Evolutionary conservation across 2,329 filamentous ascomycete genomes (phyloP).

Genomic region (Aspergillus candidus): DNA sequence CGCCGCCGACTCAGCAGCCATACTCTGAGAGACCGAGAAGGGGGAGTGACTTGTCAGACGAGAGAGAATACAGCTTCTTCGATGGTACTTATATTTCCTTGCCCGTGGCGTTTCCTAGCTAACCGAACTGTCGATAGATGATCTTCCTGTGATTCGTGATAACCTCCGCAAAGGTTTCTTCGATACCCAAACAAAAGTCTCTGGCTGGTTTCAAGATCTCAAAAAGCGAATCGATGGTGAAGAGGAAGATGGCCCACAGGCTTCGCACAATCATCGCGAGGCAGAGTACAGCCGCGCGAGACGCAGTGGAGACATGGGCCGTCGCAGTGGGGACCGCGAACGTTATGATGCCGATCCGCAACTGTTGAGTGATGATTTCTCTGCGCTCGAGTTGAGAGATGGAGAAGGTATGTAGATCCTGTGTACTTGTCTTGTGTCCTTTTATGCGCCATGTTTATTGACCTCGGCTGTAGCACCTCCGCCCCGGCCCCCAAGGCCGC

Average conservation of each 20-base stretch:
- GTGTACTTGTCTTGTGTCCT: not conserved
- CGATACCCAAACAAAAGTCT: constrained; percentile 89
- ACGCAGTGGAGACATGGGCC: constrained; percentile 56
- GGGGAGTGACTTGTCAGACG: constrained; percentile 55
- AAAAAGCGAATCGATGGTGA: constrained; percentile 93
- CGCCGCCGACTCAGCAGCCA: constrained; percentile 25
- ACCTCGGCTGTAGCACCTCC: constrained; percentile 43
- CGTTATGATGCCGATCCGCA: constrained; percentile 93
- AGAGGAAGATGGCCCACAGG: constrained; percentile 57
- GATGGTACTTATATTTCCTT: constrained; percentile 50
- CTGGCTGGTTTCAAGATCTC: constrained; percentile 82
- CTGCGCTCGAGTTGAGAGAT: constrained; percentile 57
- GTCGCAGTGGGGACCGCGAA: constrained; percentile 79
- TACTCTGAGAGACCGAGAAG: constrained; percentile 42
- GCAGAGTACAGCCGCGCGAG: constrained; percentile 46
- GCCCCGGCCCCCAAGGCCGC: constrained; percentile 54
- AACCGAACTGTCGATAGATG: constrained; percentile 51
- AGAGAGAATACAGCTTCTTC: constrained; percentile 81
- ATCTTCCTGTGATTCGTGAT: constrained; percentile 85
- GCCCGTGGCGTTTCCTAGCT: constrained; percentile 5
- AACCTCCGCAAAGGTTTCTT: constrained; percentile 91
- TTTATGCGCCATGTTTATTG: not conserved
- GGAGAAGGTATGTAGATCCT: constrained; percentile 47
- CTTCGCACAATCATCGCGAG: constrained; percentile 25
- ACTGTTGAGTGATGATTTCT: constrained; percentile 84